Evolutionary conservation across 371 early-diverging fungal genomes (phyloP), one percentile per base, ranked within the genome.

Genomic region (Massospora cicadina): DNA sequence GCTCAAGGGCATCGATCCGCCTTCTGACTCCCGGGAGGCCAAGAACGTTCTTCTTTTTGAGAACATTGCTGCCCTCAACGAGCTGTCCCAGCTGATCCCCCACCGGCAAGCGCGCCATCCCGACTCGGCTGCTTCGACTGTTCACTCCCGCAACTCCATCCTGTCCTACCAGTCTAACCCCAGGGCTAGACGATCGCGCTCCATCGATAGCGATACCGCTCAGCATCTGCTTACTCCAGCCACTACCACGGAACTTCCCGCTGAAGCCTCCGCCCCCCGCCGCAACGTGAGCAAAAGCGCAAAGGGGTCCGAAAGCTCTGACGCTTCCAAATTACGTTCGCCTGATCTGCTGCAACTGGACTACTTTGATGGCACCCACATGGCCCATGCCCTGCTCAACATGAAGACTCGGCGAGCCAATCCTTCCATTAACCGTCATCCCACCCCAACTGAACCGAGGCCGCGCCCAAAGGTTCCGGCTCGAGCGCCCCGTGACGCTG

Each of bases 51-150:
- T 31, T 12, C 21, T 28, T 10, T 60, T 60, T 26, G 60, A 60
- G 32, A 31, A 60, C 31, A 21, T 60, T 21, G 60, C 60, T 60
- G 60, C 60, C n/a, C 31, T 60, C 27, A 24, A 30, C 32, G 60
- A 31, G 25, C 26, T 60, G 25, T 2, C 21, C 26, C 2, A 60
- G 23, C 31, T 60, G 25, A 21, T 7, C 26, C 60, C 60, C 32
- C 21, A 30, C 21, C 25, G 31, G 12, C n/a, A 27, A 28, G 25
- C 26, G 60, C 17, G 43, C 43, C 17, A 43, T 43, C 10, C 43
- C 43, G 24, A 60, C 26, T 27, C 25, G 21, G 24, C 21, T 60
- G 32, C 28, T 32, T 25, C 25, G 21, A 25, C 57, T 27, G 26
- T 28, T 10, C 26, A 32, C 26, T 21, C 28, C 31, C 60, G 60